Base-by-base conservation (phyloP, 1,284 basidiomycete species). In the Xerocomus nothofagi region DNA sequence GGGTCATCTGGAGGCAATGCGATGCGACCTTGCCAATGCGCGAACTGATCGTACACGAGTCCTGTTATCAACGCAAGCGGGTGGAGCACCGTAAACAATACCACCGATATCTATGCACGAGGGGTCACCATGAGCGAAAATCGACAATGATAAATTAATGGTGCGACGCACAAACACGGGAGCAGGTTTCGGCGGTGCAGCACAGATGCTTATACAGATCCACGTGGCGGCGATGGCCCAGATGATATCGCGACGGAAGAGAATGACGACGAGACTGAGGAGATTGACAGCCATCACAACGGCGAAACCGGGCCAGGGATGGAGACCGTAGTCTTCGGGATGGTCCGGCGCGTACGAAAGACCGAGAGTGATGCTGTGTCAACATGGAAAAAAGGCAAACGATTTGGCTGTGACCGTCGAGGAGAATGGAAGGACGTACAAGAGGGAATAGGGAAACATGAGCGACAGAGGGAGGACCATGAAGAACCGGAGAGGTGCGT, bases 401-500 rank as follows among this genome's bases (percentile, higher is more conserved):
- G 50, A 15, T 66, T 44, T 72, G 69, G 67, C 61, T 37, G 73
- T 69, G 20, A 14, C 18, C 11, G 11, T n/a, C n/a, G 0, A 6
- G 7, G 12, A 0, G 3, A 17, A 44, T 0, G 15, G 71, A 52
- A 20, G 68, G 53, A 64, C 65, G 26, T 60, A 74, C 59, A 84
- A 74, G n/a, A 81, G 74, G 7, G 73, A 75, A 42, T 78, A 73
- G 1, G 75, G 72, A 55, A 81, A 75, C 48, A 78, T 60, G 20
- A 80, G 61, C 0, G 69, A 71, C 6, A 80, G 53, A 0, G 77
- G 74, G 2, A 88, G 71, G 23, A 87, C 72, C 53, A 88, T 71
- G 65, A 89, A 89, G 49, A 87, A 82, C 4, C 87, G 75, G 24
- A 88, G 64, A 0, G 88, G 88, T 0, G 86, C 84, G 51, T 90